These are phyloP conservation scores for Spathaspora passalidarum DNA, from an alignment of 805 yeast genomes.

Conservation along the genomic window DNA sequence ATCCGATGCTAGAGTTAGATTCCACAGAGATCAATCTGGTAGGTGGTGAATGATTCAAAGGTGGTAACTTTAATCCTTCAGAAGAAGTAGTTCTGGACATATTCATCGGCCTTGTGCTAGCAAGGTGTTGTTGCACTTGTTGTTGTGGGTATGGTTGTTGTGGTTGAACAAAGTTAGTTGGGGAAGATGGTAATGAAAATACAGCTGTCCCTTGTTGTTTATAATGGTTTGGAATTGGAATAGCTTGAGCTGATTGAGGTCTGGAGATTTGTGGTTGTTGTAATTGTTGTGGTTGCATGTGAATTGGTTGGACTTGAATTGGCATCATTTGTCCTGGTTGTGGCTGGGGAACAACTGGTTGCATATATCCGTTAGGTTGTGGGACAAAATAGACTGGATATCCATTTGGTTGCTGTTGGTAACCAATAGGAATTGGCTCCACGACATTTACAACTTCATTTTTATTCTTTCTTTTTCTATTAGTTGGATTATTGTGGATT, in stretches of 20 bases:
- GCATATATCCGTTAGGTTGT: slow-evolving; percentile 19
- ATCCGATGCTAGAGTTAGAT: slow-evolving; percentile 23
- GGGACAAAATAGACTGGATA: slow-evolving; percentile 38
- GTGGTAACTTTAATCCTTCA: slow-evolving; percentile 14
- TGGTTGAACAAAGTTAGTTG: slow-evolving; percentile 16
- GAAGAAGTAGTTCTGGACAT: slow-evolving; percentile 12
- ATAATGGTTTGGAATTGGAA: slow-evolving; percentile 10
- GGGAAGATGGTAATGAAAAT: slow-evolving; percentile 30
- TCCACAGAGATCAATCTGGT: slow-evolving; percentile 17
- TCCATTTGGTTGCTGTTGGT: slow-evolving; percentile 17
- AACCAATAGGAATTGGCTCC: neutral
- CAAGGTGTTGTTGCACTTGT: slow-evolving; percentile 3
- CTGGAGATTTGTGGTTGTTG: slow-evolving; percentile 8
- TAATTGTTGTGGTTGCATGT: slow-evolving; percentile 11
- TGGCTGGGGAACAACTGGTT: slow-evolving; percentile 11
- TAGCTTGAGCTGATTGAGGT: slow-evolving; percentile 3
- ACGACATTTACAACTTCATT: neutral
- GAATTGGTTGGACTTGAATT: slow-evolving; percentile 5
- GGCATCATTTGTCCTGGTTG: slow-evolving; percentile 6
- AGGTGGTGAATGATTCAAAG: slow-evolving; percentile 3
- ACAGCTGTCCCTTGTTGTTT: slow-evolving; percentile 19
- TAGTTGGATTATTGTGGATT: slow-evolving; percentile 64
- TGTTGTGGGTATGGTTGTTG: slow-evolving; percentile 5
- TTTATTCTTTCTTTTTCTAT: slow-evolving; percentile 39
- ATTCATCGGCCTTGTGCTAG: neutral